phyloP scores from a whole-genome alignment of 2,329 filamentous ascomycete species.

The Diplodia seriata region DNA sequence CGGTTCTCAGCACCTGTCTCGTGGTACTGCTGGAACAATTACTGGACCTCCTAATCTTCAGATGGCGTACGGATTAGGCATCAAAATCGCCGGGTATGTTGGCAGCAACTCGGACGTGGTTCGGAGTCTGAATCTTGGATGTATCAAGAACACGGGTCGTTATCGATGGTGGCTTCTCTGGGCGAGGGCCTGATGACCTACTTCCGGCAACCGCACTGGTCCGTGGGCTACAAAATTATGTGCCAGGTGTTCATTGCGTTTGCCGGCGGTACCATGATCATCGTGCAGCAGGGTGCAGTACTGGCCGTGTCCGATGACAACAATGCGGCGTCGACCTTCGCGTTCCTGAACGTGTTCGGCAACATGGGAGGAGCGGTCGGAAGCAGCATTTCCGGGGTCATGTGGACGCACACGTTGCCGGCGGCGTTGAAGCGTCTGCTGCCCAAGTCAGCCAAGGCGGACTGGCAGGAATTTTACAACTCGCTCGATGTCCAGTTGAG shows the following conservation, averaged over 20 bases:
- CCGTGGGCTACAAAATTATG: conserved; percentile 40
- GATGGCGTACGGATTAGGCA: conserved; percentile 47
- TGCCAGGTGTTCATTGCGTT: conserved; percentile 44
- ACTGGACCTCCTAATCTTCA: conserved; percentile 52
- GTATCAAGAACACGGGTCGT: too few species aligned
- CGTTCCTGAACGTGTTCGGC: conserved; percentile 66
- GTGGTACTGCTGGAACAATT: conserved; percentile 52
- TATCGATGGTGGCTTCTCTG: too few species aligned
- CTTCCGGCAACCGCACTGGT: too few species aligned
- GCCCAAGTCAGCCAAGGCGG: conserved; percentile 53
- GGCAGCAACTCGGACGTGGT: conserved; percentile 48
- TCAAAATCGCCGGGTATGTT: conserved; percentile 47
- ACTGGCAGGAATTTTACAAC: conserved; percentile 54
- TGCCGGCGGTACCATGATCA: conserved; percentile 42
- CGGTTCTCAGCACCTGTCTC: conserved; percentile 60
- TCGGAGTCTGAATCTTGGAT: too few species aligned
- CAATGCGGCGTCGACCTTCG: conserved; percentile 67
- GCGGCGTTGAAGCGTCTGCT: conserved; percentile 56
- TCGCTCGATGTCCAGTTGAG: conserved; percentile 61
- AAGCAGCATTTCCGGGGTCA: conserved; percentile 64
- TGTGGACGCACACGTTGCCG: conserved; percentile 69
- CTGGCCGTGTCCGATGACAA: conserved; percentile 53
- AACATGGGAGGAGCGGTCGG: conserved; percentile 57
- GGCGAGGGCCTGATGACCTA: too few species aligned
- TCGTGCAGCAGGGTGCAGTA: conserved; percentile 34